Base-by-base conservation (phyloP, 805 yeast genomes). In the Suhomyces canberraensis region DNA sequence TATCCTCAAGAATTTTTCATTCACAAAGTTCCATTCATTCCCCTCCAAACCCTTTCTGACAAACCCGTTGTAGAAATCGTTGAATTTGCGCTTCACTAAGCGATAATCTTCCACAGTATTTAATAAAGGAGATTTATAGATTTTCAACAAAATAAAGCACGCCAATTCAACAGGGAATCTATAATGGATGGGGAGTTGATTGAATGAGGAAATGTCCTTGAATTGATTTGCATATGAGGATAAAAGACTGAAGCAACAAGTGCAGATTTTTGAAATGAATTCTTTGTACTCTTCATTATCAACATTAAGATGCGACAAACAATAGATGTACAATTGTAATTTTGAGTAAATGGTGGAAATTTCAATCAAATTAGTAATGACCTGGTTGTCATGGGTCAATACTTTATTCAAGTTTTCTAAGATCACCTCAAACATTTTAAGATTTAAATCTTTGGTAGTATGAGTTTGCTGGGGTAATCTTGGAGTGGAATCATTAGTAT, bases 341-440 rank as follows among this genome's bases (percentile, higher is more conserved):
- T 58, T 63, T 8, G 70, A 55, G 43, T 50, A 66, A 37, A 61
- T 65, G 16, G 66, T 52, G 9, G 69, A 55, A 13, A 66, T 42
- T 25, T 53, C 40, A 4, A 64, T 54, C 36, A 64, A 50, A 39
- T 51, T 52, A 25, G 47, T 44, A 19, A 52, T 44, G 25, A 54
- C 36, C 4, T 52, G 47, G 16, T 55, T 49, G 3, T 39, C 25
- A 6, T 40, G 35, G 7, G 40, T 21, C 19, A 41, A 33, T 9
- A 33, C 27, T 20, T 35, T 37, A 16, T 45, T 42, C 32, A 62
- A 53, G 29, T 66, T 64, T 33, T 54, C 50, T 32, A 69, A 45
- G 21, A 68, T 67, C 9, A 55, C 57, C 39, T 69, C 74, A 50
- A 64, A 68, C 73, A 69, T 68, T 45, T 62, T 56, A 42, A 69